A percentile compares a stretch with the other conserved stretches of the same genome.
Evolutionary conservation across 2,329 filamentous ascomycete species (phyloP).

Genomic region (Cercospora nicotianae): DNA sequence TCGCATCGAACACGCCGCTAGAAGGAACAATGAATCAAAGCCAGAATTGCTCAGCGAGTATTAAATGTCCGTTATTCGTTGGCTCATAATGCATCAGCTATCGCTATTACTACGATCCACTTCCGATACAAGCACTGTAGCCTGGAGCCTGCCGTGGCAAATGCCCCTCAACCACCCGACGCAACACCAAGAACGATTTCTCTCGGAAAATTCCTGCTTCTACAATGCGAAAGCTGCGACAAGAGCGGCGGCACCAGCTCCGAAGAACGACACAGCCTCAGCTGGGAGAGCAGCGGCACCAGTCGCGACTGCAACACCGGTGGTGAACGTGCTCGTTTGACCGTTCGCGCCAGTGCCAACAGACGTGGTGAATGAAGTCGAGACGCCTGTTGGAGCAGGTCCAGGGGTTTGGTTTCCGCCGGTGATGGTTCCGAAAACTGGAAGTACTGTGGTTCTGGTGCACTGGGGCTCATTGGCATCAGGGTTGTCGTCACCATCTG

Average conservation of each 20-base stretch:
- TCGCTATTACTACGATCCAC: background rate
- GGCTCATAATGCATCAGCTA: background rate
- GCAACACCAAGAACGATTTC: background rate
- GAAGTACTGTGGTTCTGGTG: conserved; percentile 7
- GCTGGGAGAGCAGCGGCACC: conserved; percentile 8
- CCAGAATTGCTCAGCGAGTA: background rate
- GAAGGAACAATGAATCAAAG: background rate
- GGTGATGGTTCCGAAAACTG: background rate
- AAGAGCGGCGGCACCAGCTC: conserved; percentile 11
- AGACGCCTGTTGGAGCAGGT: background rate
- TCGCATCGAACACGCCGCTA: background rate
- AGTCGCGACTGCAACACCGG: background rate
- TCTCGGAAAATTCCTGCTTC: background rate
- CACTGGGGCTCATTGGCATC: conserved; percentile 2
- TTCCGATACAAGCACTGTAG: background rate
- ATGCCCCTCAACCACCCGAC: background rate
- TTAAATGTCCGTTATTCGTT: background rate
- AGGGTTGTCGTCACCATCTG: background rate
- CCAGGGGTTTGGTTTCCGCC: background rate
- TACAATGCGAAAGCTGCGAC: conserved; percentile 10
- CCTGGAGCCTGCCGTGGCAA: background rate
- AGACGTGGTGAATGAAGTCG: conserved; percentile 4
- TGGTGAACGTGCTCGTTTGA: background rate
- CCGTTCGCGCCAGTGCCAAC: background rate
- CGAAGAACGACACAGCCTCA: conserved; percentile 3